Conservation (phyloP, 78 protist genomes). For the slime mould (Dictyostelium discoideum) region dicty_2.7 NC_007089.4:2274001-2274500, state of each 20-base stretch:
- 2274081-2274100: background rate
- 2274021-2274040: background rate
- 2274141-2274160: constrained; percentile 9
- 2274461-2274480: constrained; percentile 18
- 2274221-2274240: background rate
- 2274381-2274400: constrained; percentile 14
- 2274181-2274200: background rate
- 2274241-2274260: too few species aligned
- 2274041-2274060: background rate
- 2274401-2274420: constrained; percentile 33
- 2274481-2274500: background rate
- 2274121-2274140: constrained; percentile 49
- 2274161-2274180: constrained; percentile 8
- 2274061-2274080: background rate
- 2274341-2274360: background rate
- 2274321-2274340: background rate
- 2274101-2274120: background rate
- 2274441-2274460: constrained; percentile 34
- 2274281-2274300: background rate
- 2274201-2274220: background rate
- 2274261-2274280: too few species aligned
- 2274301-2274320: background rate
- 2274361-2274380: constrained; percentile 7
- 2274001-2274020: background rate
- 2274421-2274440: constrained; percentile 36